Evolutionary conservation across 2,329 filamentous ascomycete species (phyloP), one percentile per base, ranked within the genome.

Genomic region (Beauveria bassiana): DNA sequence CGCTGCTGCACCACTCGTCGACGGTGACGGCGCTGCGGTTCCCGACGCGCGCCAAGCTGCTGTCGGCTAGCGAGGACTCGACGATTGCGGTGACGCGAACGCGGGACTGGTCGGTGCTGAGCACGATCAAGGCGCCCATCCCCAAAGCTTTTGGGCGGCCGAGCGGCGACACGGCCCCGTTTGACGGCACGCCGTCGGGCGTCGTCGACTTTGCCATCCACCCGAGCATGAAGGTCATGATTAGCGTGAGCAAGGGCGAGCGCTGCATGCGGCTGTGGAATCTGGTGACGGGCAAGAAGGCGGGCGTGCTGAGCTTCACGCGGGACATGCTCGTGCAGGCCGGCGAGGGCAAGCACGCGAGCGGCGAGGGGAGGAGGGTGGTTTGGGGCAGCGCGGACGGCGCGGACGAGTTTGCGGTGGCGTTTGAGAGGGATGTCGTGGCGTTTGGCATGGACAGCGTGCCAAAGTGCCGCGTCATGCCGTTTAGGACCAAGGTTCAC

Each of bases 131-230:
- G 75, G 91, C 87, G 18, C 95, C 95, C 0, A 86, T 90, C 65
- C 89, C 95, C 3, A 95, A 93, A 74, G 80, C 86, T 3, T 79
- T 85, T 64, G 91, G 91, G 34, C 82, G 93, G 65, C 93, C 93
- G 10, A 93, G 87, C 67, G 93, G 93, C 63, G 93, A 97, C 73
- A 98, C 93, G 20, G 91, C 92, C 8, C 87, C 89, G 2, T 83
- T 88, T 12, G 92, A 91, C 20, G 89, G 86, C 53, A 85, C 89
- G 28, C 93, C 93, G 0, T 85, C 87, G n/a, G 95, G 95, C 20
- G 86, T 98, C 67, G 98, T 96, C 72, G 90, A 93, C 72, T 96
- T 99, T 73, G 91, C 93, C 2, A 89, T 99, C 28, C 95, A 99
- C 72, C 93, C 95, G 0, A 96, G 90, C 73, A 91, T 96, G 83